These are phyloP conservation scores for Coemansia erecta DNA, from an alignment of 192 early-diverging fungal species.

Conservation along the genomic window DNA sequence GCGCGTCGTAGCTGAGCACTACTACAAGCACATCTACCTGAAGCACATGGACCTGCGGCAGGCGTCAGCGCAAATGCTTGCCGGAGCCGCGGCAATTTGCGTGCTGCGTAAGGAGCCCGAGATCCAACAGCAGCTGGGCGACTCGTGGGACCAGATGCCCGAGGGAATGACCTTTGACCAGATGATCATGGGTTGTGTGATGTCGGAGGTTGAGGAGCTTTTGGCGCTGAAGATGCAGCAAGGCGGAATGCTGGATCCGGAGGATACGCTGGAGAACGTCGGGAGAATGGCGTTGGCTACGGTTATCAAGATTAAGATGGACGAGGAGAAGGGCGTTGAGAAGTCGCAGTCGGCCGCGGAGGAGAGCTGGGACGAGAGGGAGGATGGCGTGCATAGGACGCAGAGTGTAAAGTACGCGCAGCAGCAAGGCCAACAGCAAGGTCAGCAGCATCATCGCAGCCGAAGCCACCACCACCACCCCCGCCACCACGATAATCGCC, in stretches of 20 bases:
- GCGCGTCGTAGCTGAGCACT: slow-evolving; percentile 37
- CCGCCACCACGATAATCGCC: neutral
- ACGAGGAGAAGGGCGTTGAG: slow-evolving; percentile 21
- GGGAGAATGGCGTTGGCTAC: slow-evolving; percentile 46
- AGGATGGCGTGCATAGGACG: slow-evolving; percentile 4
- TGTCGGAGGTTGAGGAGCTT: slow-evolving; percentile 37
- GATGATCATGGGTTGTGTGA: slow-evolving; percentile 35
- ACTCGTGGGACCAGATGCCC: slow-evolving; percentile 16
- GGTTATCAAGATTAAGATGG: slow-evolving; percentile 46
- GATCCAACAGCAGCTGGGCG: slow-evolving; percentile 18
- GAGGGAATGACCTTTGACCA: slow-evolving; percentile 36
- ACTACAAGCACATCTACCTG: slow-evolving; percentile 43
- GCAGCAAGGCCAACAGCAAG: no score
- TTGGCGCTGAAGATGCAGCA: slow-evolving; percentile 24
- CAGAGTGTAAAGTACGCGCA: slow-evolving; percentile 4
- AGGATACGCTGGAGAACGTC: slow-evolving; percentile 38
- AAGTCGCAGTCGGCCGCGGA: neutral
- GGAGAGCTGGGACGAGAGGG: neutral
- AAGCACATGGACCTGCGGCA: slow-evolving; percentile 34
- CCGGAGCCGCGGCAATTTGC: slow-evolving; percentile 42
- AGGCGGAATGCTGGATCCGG: slow-evolving; percentile 18
- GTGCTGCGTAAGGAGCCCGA: slow-evolving; percentile 28
- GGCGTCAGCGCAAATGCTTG: slow-evolving; percentile 31
- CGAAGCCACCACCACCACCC: neutral
- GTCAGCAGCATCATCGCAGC: neutral